Conservation (phyloP, 306 rosid genomes). For the Trifolium dubium region DNA sequence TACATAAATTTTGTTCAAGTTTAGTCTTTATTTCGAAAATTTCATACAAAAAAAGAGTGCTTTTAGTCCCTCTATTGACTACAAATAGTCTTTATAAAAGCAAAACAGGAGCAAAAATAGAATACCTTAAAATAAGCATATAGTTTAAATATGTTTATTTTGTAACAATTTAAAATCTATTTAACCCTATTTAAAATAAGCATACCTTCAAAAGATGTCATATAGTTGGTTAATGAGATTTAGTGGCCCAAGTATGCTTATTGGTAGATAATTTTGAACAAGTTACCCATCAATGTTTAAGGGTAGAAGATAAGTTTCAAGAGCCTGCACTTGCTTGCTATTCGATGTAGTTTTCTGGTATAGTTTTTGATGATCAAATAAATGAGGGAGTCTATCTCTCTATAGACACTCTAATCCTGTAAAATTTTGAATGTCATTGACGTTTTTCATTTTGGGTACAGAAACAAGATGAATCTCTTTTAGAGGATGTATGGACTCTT, state of each 20-base stretch:
- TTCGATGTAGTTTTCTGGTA: conserved; percentile 24
- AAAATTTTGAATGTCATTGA: conserved; percentile 23
- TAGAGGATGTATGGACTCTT: conserved; percentile 97
- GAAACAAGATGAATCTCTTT: conserved; percentile 97
- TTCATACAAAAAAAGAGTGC: neutral
- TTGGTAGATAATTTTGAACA: neutral
- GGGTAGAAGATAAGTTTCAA: conserved; percentile 28
- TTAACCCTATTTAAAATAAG: neutral
- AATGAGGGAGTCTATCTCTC: conserved; percentile 25
- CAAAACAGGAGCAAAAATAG: neutral
- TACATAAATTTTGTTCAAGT: neutral
- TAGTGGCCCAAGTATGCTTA: conserved; percentile 22
- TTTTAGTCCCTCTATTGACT: neutral
- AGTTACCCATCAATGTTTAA: conserved; percentile 23
- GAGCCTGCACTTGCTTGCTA: conserved; percentile 17
- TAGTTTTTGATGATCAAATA: conserved; percentile 26
- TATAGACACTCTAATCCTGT: conserved; percentile 5
- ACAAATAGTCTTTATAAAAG: neutral
- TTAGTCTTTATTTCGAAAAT: neutral
- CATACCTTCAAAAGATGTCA: conserved; percentile 6
- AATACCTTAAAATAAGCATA: too few relatives aligned
- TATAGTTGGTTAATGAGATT: conserved; percentile 10
- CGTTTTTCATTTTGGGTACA: conserved; percentile 43
- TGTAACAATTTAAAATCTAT: neutral
- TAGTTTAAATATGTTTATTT: neutral